phyloP scores from a whole-genome alignment of 2,329 filamentous ascomycete genomes.

The Sclerotinia glacialis region DNA sequence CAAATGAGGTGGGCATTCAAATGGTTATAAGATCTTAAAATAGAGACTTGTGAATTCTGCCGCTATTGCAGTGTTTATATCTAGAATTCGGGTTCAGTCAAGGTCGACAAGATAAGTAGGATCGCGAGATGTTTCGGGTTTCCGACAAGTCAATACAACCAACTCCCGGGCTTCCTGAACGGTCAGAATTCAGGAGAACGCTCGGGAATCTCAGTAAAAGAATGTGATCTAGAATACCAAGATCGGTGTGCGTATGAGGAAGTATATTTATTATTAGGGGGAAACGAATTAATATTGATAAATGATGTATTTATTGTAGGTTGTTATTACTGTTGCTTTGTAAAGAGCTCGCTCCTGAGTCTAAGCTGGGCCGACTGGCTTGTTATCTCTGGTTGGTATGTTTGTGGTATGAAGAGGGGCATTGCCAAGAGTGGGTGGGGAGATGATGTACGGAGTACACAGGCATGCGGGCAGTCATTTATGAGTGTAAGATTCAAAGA shows the following conservation, averaged over 20 bases:
- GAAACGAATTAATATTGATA: background rate
- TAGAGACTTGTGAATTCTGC: background rate
- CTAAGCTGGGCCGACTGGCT: conserved; percentile 1
- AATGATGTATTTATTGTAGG: conserved; percentile 16
- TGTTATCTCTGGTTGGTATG: conserved; percentile 8
- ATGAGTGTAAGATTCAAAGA: background rate
- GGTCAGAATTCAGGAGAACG: conserved; percentile 32
- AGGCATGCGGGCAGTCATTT: background rate
- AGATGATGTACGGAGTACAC: conserved; percentile 16
- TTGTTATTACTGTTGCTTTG: conserved; percentile 18
- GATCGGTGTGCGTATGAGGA: background rate
- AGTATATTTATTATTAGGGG: background rate
- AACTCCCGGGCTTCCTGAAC: conserved; percentile 32
- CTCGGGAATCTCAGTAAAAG: conserved; percentile 25
- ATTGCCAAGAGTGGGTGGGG: conserved; percentile 15
- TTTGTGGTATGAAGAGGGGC: conserved; percentile 19
- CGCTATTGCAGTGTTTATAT: conserved; percentile 12
- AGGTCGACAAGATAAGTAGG: conserved; percentile 20
- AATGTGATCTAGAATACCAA: background rate
- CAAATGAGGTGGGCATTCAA: conserved; percentile 42
- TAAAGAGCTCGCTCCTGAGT: conserved; percentile 21
- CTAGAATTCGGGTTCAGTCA: conserved; percentile 21
- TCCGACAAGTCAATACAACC: conserved; percentile 18
- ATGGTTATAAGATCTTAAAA: conserved; percentile 23
- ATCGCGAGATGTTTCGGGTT: conserved; percentile 16